Base-by-base conservation (phyloP, 495 filamentous ascomycete genomes). In the Hypomontagnella monticulosa region DNA sequence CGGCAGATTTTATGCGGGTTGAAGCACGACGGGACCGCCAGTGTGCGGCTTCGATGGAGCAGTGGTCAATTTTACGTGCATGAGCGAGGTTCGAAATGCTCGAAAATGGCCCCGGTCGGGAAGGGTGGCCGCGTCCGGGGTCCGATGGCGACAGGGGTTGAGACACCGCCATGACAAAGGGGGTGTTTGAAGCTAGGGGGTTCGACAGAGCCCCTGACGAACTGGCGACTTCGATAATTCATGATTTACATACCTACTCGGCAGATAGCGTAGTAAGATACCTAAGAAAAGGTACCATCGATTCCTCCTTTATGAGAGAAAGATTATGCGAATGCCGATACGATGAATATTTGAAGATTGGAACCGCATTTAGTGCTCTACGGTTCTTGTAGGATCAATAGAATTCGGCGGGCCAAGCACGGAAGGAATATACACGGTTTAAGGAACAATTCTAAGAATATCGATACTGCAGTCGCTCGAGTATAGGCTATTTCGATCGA, bases 111-210 rank as follows among this genome's bases (percentile, higher is more conserved):
- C 36, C 9, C 10, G 36, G 36, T 14, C 36, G 10, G 59, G 63
- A 66, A 57, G 18, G 18, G 27, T 56, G 56, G 61, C 56, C 66
- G 66, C 16, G 51, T 43, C 51, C 51, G 36, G 55, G 61, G 65
- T 63, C 46, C 47, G 63, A 43, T 15, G 38, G 27, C 23, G n/a
- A 40, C 61, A 63, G 57, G 64, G 68, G 68, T 71, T 71, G 71
- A 73, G 67, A 73, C 71, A 68, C 41, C 32, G 46, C 64, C 68
- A 65, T 69, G 68, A 73, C 71, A 73, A 68, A 68, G 65, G 71
- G 47, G 67, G 57, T 60, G 71, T 73, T 73, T 71, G 68, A 67
- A 51, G 49, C 53, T 49, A 41, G 46, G 60, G 66, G 19, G 15
- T 44, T 62, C 41, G 34, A 58, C 14, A 53, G 57, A 14, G 32